Percentiles rank a stretch among this genome's conserved stretches.
These are phyloP conservation scores for Curvularia lunata DNA, from an alignment of 2,329 filamentous ascomycete genomes.

Conservation along the genomic window DNA sequence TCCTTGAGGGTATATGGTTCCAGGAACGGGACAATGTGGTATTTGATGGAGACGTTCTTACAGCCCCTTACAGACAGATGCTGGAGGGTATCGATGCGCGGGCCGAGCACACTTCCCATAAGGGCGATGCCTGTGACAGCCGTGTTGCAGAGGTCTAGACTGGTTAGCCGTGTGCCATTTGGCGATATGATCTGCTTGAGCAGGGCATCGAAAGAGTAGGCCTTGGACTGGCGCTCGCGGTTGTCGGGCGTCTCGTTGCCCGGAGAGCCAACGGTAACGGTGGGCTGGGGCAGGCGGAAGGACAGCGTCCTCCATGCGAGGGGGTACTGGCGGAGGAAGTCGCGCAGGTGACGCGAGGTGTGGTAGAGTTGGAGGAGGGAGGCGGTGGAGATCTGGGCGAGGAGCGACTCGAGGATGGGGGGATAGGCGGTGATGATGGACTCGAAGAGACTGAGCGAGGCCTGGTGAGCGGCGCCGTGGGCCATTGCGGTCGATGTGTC, in stretches of 20 bases:
- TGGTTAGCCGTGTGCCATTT: constrained; percentile 62
- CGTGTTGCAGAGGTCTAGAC: constrained; percentile 66
- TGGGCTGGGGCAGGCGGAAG: constrained; percentile 59
- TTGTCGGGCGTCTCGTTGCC: constrained; percentile 51
- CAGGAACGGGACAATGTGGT: constrained; percentile 66
- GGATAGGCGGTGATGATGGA: constrained; percentile 62
- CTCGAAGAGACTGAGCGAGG: constrained; percentile 56
- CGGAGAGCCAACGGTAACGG: constrained; percentile 45
- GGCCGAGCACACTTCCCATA: constrained; percentile 61
- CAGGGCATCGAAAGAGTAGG: constrained; percentile 65
- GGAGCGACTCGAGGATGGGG: constrained; percentile 64
- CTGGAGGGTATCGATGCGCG: constrained; percentile 61
- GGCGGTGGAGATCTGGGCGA: constrained; percentile 63
- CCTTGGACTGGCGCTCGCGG: constrained; percentile 59
- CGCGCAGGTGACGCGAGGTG: constrained; percentile 61
- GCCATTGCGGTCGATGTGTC: constrained; percentile 11
- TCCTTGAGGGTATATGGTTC: constrained; percentile 52
- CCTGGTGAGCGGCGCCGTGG: constrained; percentile 8
- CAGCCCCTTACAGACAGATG: constrained; percentile 67
- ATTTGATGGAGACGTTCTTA: constrained; percentile 69
- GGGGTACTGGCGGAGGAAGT: constrained; percentile 62
- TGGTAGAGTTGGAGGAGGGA: constrained; percentile 65
- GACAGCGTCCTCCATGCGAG: constrained; percentile 67
- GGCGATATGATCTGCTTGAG: constrained; percentile 63
- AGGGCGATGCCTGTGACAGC: constrained; percentile 65